A percentile compares a stretch with the other conserved stretches of the same genome.
Evolutionary conservation across 192 early-diverging fungal species (phyloP).

Genomic region (Kickxella alabastrina): DNA sequence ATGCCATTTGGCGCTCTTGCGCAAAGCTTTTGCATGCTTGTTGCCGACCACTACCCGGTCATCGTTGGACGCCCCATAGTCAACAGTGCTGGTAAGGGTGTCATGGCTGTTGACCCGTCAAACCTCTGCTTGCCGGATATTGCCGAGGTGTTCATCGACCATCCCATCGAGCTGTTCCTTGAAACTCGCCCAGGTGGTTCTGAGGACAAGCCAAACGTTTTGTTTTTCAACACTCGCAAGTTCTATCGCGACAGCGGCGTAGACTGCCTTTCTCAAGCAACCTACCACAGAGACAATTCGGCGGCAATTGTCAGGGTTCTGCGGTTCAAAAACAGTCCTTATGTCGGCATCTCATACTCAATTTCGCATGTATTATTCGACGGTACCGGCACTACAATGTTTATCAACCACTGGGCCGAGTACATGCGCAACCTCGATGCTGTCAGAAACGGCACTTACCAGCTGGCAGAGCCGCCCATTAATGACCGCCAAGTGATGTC

Average conservation of each 20-base stretch:
- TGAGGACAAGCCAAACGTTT: no score
- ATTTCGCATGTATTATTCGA: constrained; percentile 42
- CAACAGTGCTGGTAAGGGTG: constrained; percentile 18
- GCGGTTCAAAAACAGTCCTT: constrained; percentile 31
- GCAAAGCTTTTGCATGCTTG: constrained; percentile 23
- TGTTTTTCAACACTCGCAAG: constrained; percentile 39
- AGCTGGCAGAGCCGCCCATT: constrained; percentile 15
- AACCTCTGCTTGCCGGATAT: constrained; percentile 39
- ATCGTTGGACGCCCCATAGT: constrained; percentile 28
- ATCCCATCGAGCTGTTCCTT: constrained; percentile 30
- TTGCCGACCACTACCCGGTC: constrained; percentile 44
- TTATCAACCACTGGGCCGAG: constrained; percentile 41
- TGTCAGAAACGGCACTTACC: constrained; percentile 3
- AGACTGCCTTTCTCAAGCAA: constrained; percentile 16
- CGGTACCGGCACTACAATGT: constrained; percentile 9
- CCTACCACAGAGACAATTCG: constrained; percentile 29
- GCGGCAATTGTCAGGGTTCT: constrained; percentile 19
- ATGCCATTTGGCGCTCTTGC: constrained; percentile 28
- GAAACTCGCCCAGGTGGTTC: constrained; percentile 2
- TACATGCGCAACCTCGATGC: constrained; percentile 20
- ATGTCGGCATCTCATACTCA: constrained; percentile 28
- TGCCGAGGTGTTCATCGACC: constrained; percentile 20
- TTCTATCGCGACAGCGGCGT: constrained; percentile 28
- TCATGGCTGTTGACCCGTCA: constrained; percentile 22
- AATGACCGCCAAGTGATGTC: constrained; percentile 21